Percentiles rank a stretch among this genome's conserved stretches.
These are phyloP conservation scores for Tulasnella sp. DNA, from an alignment of 768 basidiomycete genomes.

Conservation along the genomic window DNA sequence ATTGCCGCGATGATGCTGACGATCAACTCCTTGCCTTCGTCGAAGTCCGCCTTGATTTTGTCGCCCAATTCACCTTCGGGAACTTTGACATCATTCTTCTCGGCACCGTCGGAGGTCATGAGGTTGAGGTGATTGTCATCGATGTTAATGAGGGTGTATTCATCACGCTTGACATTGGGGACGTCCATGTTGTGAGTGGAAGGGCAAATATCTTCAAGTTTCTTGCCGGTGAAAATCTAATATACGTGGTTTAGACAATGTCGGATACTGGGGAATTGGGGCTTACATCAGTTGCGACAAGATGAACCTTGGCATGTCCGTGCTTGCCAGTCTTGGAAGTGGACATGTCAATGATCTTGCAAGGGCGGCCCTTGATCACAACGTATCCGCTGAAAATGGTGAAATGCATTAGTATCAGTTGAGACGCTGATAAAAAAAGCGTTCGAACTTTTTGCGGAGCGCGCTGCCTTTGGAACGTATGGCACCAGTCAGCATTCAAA, in stretches of 20 bases:
- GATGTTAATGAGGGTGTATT: constrained; percentile 92
- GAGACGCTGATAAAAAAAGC: not conserved
- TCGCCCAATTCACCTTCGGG: constrained; percentile 84
- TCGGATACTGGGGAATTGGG: constrained; percentile 23
- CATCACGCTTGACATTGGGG: constrained; percentile 86
- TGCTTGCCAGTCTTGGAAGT: constrained; percentile 99
- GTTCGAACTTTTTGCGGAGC: constrained; percentile 30
- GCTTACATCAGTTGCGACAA: constrained; percentile 94
- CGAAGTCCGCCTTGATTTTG: constrained; percentile 70
- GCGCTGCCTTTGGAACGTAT: constrained; percentile 26
- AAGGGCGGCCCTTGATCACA: constrained; percentile 95
- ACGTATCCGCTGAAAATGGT: constrained; percentile 54
- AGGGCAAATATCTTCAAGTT: constrained; percentile 92
- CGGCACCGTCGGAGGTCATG: constrained; percentile 73
- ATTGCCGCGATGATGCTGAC: constrained; percentile 88
- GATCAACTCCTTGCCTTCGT: constrained; percentile 83
- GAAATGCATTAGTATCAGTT: not conserved
- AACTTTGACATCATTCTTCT: constrained; percentile 94
- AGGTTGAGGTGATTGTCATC: constrained; percentile 96
- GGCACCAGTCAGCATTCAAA: constrained; percentile 5
- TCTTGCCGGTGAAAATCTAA: constrained; percentile 98
- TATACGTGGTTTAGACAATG: constrained; percentile 13
- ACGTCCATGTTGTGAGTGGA: constrained; percentile 99
- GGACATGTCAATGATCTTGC: constrained; percentile 99
- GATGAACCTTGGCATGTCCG: constrained; percentile 99